These are phyloP conservation scores for Cryptococcus sp. DNA, from an alignment of 1,284 basidiomycete species.

Conservation along the genomic window DNA sequence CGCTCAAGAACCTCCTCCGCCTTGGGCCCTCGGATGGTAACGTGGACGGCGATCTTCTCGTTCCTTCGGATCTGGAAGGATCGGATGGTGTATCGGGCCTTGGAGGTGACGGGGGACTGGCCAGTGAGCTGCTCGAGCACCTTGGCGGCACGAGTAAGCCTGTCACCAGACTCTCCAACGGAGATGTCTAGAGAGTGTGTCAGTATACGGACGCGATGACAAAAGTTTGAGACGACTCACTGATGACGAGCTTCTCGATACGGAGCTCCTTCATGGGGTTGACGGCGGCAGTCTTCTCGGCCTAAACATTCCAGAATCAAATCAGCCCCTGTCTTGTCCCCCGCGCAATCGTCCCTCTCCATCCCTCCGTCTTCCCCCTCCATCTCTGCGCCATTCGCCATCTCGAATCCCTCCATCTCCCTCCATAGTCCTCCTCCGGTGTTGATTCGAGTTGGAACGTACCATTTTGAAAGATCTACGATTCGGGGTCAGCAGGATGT, in stretches of 20 bases:
- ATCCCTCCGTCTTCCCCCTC: background rate
- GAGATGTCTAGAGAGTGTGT: slow-evolving; percentile 74
- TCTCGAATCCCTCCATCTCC: background rate
- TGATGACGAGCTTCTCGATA: slow-evolving; percentile 99
- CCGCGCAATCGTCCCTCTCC: background rate
- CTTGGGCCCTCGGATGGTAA: slow-evolving; percentile 98
- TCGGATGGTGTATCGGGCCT: slow-evolving; percentile 99
- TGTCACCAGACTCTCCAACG: slow-evolving; percentile 99
- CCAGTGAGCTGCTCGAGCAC: slow-evolving; percentile 99
- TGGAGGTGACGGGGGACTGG: slow-evolving; percentile 98
- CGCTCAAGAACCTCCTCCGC: slow-evolving; percentile 99
- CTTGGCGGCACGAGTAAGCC: slow-evolving; percentile 98
- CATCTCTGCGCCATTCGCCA: background rate
- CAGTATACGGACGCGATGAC: background rate
- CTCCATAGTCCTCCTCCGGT: background rate
- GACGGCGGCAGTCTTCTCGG: slow-evolving; percentile 83
- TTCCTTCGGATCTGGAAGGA: slow-evolving; percentile 99
- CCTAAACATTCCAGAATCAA: slow-evolving; percentile 54
- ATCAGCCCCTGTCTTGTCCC: slow-evolving; percentile 9
- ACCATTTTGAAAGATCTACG: slow-evolving; percentile 27
- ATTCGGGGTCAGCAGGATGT: slow-evolving; percentile 4
- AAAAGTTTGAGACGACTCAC: slow-evolving; percentile 57
- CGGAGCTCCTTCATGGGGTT: slow-evolving; percentile 95
- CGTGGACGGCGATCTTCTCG: slow-evolving; percentile 99
- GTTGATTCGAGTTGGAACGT: slow-evolving; percentile 10